These are phyloP conservation scores for Graphilbum sp. DNA, from an alignment of 2,329 filamentous ascomycete genomes.

Conservation along the genomic window DNA sequence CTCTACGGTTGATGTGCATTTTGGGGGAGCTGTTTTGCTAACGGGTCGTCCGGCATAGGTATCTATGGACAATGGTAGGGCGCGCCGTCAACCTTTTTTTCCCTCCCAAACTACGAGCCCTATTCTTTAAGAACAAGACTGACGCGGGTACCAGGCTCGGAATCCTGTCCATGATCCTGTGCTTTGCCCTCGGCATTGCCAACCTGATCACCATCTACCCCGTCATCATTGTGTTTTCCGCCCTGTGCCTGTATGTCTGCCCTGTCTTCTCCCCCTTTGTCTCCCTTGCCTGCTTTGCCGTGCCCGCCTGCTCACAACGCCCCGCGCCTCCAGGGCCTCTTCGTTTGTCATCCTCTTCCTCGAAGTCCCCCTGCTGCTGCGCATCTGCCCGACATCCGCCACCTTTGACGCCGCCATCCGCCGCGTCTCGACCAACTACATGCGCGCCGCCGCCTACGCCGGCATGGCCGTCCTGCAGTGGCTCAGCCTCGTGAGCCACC, in stretches of 20 bases:
- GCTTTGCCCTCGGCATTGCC: slow-evolving; percentile 51
- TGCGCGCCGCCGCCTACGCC: slow-evolving; percentile 76
- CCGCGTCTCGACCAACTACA: slow-evolving; percentile 89
- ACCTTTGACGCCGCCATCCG: slow-evolving; percentile 83
- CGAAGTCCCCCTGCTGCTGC: slow-evolving; percentile 84
- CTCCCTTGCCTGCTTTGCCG: not conserved
- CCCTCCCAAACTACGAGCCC: no score
- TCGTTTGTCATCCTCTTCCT: slow-evolving; percentile 66
- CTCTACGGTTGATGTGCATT: no score
- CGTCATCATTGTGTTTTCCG: slow-evolving; percentile 33
- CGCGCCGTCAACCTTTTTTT: not conserved
- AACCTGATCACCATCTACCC: slow-evolving; percentile 43
- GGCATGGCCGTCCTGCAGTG: slow-evolving; percentile 73
- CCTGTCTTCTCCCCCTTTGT: not conserved
- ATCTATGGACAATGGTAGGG: slow-evolving; percentile 64
- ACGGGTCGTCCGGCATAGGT: no score
- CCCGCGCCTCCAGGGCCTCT: slow-evolving; percentile 42
- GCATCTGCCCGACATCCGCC: slow-evolving; percentile 89
- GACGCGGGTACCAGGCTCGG: slow-evolving; percentile 39
- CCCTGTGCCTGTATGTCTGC: slow-evolving; percentile 30
- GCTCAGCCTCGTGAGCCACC: slow-evolving; percentile 53
- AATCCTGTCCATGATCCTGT: slow-evolving; percentile 54
- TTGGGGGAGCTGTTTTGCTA: no score
- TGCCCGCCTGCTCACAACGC: not conserved
- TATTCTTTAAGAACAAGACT: not conserved